Conservation (phyloP, 169 alveolate species). For the Eimeria acervulina region DNA sequence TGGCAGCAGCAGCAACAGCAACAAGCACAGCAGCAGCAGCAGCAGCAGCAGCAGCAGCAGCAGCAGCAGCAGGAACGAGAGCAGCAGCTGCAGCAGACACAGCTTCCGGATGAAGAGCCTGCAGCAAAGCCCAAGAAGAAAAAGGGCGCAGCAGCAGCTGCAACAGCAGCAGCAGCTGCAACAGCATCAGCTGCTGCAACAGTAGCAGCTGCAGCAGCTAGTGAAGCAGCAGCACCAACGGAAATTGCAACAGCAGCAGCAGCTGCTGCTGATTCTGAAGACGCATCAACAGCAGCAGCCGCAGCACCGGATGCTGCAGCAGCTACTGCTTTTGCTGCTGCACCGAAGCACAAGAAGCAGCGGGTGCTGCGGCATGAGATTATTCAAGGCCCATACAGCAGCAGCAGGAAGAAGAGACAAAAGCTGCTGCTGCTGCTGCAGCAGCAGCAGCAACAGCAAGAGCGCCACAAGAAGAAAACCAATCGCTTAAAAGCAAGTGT, state of each 20-base stretch:
- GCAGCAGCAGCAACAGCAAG: neutral
- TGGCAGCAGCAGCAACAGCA: no score
- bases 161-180: neutral
- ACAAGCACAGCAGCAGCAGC: neutral
- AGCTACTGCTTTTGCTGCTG: neutral
- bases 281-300: neutral
- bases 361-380: neutral
- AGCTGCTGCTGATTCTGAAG: neutral
- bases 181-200: neutral
- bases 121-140: neutral
- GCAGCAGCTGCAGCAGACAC: neutral
- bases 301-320: neutral
- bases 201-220: neutral
- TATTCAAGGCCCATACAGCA: neutral
- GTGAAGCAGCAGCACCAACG: neutral
- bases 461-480: neutral
- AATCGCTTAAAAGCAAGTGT: neutral
- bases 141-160: neutral
- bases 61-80: neutral
- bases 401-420: neutral
- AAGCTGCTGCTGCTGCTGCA: slow-evolving; percentile 4
- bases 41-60: neutral
- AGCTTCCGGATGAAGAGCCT: neutral
- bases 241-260: neutral
- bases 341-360: neutral